Evolutionary conservation across 371 early-diverging fungal species (phyloP), one percentile per base, ranked within the genome.

Genomic region (Nematocida ausubeli): DNA sequence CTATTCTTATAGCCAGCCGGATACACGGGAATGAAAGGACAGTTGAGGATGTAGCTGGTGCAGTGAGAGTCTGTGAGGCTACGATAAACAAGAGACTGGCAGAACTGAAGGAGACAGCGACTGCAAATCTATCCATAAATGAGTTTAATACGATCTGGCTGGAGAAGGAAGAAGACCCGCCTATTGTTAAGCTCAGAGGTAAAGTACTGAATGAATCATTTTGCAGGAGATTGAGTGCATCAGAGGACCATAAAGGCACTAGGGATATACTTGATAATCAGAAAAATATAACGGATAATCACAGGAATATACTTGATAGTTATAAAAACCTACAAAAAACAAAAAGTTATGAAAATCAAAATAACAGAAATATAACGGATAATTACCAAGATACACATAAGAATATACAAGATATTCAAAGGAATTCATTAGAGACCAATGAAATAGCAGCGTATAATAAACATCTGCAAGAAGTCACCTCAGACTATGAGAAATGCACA

Each of bases 21-120:
- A 93, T 98, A 89, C 90, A 95, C 81, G 91, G 91, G 34, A 95
- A 92, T 80, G 87, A 90, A 55, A 89, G 95, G 62, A 90, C 93
- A 0, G 87, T 89, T 12, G 87, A 86, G 30, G 97, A 99, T 83
- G 90, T 97, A 65, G 91, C 93, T 50, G 87, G 88, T 57, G 90
- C 94, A 0, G 97, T 95, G 52, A 93, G 93, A 84, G 93, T 95
- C 28, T 92, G 92, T 44, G 92, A 91, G 71, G 84, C 88, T 0
- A 99, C 98, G 0, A 88, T 99, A 54, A 87, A 89, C 69, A 91
- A 90, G 73, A 87, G 95, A 80, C 84, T 96, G 60, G 86, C 88
- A 9, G 98, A 98, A 85, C 92, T 98, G 57, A 87, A 88, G 30
- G 83, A 88, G 26, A 96, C 97, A 0, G 91, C 92, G 28, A 91